Evolutionary conservation across 2,329 filamentous ascomycete genomes (phyloP), one percentile per base, ranked within the genome.

Genomic region (Colletotrichum magnum): DNA sequence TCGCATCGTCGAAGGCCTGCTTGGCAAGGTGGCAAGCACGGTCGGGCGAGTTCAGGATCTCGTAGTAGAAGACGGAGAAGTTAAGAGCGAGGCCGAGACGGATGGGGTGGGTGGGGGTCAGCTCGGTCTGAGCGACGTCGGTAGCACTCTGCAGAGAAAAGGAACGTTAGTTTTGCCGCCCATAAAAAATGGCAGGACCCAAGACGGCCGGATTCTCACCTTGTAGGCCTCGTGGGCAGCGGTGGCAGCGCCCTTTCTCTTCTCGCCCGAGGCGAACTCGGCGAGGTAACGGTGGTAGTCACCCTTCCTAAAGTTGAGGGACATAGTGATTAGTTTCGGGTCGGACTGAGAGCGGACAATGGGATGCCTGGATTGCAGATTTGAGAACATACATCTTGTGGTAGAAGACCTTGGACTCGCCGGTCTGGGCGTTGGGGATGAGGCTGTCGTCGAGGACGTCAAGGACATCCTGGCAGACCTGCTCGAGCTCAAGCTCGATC

Each of bases 61-160:
- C 96, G 85, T 98, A 97, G 91, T 97, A 97, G 89, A 98, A 98
- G 79, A 98, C 95, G 73, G 95, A 98, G 91, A 98, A 98, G 92
- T 98, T 98, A 77, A 98, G 91, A 76, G 95, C 95, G 79, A 98
- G 92, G 83, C 95, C 95, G 74, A 98, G 94, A 79, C 95, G 95
- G 87, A 98, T 98, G 78, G 95, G 95, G 89, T 98, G 95, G 72
- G 96, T 98, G 72, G 95, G 95, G 72, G 95, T 95, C 77, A 98
- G 92, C 85, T 98, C 95, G 75, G 94, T 97, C 89, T 98, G 95
- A 77, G 96, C 96, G 79, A 98, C 95, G 79, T 98, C 95, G 87
- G 95, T 98, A 77, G 95, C 95, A 85, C 93, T 97, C 94, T 96
- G 79, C 65, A 68, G 71, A 36, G 63, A 18, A 13, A 15, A 24